Evolutionary conservation across 805 yeast genomes (phyloP), one percentile per base, ranked within the genome.

Genomic region (Pichia kluyveri): DNA sequence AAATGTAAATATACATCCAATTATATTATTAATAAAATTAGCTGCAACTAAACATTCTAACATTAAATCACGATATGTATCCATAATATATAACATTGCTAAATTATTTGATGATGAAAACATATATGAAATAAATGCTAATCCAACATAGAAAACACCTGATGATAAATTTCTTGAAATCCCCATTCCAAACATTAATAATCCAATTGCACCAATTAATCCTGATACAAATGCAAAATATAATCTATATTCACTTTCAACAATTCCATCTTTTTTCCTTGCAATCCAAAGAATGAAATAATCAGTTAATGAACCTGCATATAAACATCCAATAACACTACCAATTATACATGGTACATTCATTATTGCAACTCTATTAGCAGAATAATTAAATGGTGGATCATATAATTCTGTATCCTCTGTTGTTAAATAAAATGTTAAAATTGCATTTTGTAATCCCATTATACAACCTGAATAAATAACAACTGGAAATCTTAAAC

Each of bases 361-460:
- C 89, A 84, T 82, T 42, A 83, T 60, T 0, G 87, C 90, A n/a
- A 85, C 85, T 38, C 77, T 81, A 1, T 73, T 69, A 51, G 74
- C 74, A 15, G 79, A 68, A 58, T 79, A 83, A 62, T 79, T 79
- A 70, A 77, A 85, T 9, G 91, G 91, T 0, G 72, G 70, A 45
- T 70, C 78, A 44, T 76, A 77, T 62, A 79, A 80, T 51, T 68
- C 67, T 40, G 80, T 80, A 51, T 83, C 89, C 59, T 83, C 82
- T 4, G 86, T 77, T 1, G 90, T 83, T 51, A 85, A 62, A 63
- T 84, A 85, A 58, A 85, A 84, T 0, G 89, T 75, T 53, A 84
- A 69, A 58, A 83, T 77, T 0, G 88, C 85, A 59, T 82, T 85
- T 60, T 84, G 90, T 48, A 79, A 70, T 23, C 91, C 91, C 88